Evolutionary conservation across 2,329 filamentous ascomycete genomes (phyloP).

Genomic region (Fusarium mangiferae): DNA sequence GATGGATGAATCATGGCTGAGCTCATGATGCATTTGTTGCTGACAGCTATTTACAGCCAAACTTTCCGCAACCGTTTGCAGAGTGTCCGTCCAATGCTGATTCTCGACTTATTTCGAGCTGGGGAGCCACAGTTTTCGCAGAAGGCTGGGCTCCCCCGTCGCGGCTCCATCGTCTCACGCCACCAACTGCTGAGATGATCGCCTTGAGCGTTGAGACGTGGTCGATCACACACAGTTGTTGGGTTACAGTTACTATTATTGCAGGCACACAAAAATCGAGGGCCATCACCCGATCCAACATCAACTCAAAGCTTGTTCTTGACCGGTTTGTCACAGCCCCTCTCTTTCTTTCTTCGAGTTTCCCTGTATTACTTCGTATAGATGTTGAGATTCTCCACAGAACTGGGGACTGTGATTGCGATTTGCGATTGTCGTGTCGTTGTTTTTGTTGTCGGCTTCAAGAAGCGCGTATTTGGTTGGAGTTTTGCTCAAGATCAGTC

Average conservation of each 20-base stretch:
- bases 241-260: conserved; percentile 28
- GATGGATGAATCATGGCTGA: conserved; percentile 8
- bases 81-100: background rate
- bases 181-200: conserved; percentile 12
- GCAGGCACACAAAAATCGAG: conserved; percentile 7
- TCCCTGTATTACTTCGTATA: conserved; percentile 31
- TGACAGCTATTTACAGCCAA: conserved; percentile 18
- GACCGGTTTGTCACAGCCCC: conserved; percentile 28
- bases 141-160: conserved; percentile 7
- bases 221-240: conserved; percentile 16
- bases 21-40: conserved; percentile 9
- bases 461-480: conserved; percentile 9
- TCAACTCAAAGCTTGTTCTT: conserved; percentile 28
- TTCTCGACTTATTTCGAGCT: background rate
- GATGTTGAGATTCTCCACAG: conserved; percentile 28
- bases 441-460: background rate
- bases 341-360: conserved; percentile 12
- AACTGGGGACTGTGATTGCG: conserved; percentile 6
- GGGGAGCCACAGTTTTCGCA: conserved; percentile 16
- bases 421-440: conserved; percentile 1
- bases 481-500: background rate
- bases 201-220: conserved; percentile 6
- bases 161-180: conserved; percentile 33
- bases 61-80: conserved; percentile 15
- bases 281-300: conserved; percentile 29